Base-by-base conservation (phyloP, 2,329 filamentous ascomycete genomes). In the Colletotrichum sojae region DNA sequence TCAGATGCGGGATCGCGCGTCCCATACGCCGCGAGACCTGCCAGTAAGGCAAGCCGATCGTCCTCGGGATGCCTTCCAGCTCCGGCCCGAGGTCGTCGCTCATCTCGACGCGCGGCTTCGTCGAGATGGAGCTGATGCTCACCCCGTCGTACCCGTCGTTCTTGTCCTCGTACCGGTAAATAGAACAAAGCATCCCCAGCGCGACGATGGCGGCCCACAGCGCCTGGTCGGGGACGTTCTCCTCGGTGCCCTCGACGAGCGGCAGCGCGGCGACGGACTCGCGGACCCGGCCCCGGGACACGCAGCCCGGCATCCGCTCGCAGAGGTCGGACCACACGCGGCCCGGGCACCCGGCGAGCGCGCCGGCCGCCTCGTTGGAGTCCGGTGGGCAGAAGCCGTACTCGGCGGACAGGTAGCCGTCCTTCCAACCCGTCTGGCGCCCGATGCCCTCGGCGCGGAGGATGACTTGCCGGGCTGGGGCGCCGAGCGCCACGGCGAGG, bases 251-350 rank as follows among this genome's bases (percentile, higher is more conserved):
- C 67, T 85, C 79, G 3, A 88, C 80, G 3, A 86, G 73, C 0
- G 85, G 83, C 0, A 88, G 72, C 0, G 83, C 80, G 2, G 83
- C 84, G 1, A 87, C 78, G 0, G 84, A 83, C 58, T 86, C 85
- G 40, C 85, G 77, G 0, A 86, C 84, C n/a, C 84, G 80, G 1
- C 86, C 85, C 56, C 85, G 76, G 1, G 84, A 81, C 2, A 85
- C 81, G 53, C 84, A 85, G 0, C 85, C 86, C 0, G 85, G 85
- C 82, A 88, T 87, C 2, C 85, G 78, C 73, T 86, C 84, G 64
- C 83, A 86, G 0, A 88, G 78, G 69, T 87, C 85, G 4, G 83
- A 84, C 86, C 86, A 88, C 16, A 87, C 81, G n/a, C 85, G 78
- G 0, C 86, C 85, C 0, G 85, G 84, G 0, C 84, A 86, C 69